Conservation (phyloP, 208 protist genomes). For the Porcisia deanei region DNA sequence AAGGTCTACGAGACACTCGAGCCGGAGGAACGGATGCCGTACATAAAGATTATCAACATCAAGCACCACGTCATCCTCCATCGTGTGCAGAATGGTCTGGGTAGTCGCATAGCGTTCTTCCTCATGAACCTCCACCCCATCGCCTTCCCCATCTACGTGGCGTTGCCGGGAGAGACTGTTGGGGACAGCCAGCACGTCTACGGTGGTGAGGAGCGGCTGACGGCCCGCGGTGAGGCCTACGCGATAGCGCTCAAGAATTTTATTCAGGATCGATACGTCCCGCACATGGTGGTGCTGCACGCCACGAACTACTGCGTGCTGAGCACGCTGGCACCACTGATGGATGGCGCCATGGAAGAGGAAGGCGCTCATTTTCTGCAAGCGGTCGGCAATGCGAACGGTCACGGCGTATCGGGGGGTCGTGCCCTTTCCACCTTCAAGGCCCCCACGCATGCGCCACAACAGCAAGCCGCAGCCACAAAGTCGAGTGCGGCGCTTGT, state of each 20-base stretch:
- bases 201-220: slow-evolving; percentile 79
- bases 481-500: background rate
- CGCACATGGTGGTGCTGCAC: slow-evolving; percentile 86
- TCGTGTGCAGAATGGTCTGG: slow-evolving; percentile 67
- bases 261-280: slow-evolving; percentile 81
- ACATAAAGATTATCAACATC: slow-evolving; percentile 90
- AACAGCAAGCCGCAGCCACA: background rate
- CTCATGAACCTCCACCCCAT: slow-evolving; percentile 89
- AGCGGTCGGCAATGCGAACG: background rate
- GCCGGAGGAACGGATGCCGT: slow-evolving; percentile 56
- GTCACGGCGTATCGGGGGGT: background rate
- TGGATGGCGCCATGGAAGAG: slow-evolving; percentile 32
- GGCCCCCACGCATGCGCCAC: background rate
- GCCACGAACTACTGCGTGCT: slow-evolving; percentile 78
- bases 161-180: slow-evolving; percentile 79
- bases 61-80: slow-evolving; percentile 88
- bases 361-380: slow-evolving; percentile 11
- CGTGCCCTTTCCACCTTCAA: background rate
- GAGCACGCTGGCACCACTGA: slow-evolving; percentile 66
- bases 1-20: slow-evolving; percentile 89
- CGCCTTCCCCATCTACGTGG: slow-evolving; percentile 84
- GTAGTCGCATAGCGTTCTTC: slow-evolving; percentile 87
- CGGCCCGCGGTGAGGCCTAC: slow-evolving; percentile 60
- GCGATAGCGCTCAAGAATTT: slow-evolving; percentile 71
- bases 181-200: slow-evolving; percentile 67